Evolutionary conservation across 2,329 filamentous ascomycete species (phyloP).

Genomic region (Pyrenochaeta sp.): DNA sequence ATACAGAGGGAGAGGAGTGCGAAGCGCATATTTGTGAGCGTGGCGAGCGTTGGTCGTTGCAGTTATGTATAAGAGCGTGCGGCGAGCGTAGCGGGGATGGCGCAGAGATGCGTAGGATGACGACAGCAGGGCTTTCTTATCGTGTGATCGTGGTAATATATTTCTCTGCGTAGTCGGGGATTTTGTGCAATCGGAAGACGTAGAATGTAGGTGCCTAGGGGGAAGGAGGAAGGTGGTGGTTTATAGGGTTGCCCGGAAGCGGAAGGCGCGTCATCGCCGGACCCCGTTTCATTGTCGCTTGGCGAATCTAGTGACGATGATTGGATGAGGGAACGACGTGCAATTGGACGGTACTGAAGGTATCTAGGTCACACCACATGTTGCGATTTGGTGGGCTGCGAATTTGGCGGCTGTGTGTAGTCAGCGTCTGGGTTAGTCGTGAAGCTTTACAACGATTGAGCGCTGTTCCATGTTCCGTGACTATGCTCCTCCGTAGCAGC

Average conservation of each 20-base stretch:
- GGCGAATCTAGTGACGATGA: background rate
- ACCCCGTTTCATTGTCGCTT: background rate
- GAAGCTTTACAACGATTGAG: too few species aligned
- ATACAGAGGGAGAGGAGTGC: conserved; percentile 65
- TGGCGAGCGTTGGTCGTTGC: background rate
- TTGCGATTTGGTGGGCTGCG: too few species aligned
- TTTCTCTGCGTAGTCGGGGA: background rate
- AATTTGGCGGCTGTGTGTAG: too few species aligned
- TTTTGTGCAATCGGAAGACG: background rate
- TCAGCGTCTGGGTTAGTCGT: too few species aligned
- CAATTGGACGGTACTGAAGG: background rate
- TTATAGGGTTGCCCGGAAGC: conserved; percentile 8
- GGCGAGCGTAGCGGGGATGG: background rate
- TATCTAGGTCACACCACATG: too few species aligned
- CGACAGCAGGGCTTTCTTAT: background rate
- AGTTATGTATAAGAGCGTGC: background rate
- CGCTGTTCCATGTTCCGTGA: too few species aligned
- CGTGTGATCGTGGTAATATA: background rate
- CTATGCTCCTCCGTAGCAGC: too few species aligned
- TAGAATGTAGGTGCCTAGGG: conserved; percentile 15
- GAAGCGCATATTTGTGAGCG: conserved; percentile 68
- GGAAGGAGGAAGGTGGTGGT: conserved; percentile 4
- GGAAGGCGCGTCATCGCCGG: conserved; percentile 20
- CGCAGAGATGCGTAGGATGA: background rate
- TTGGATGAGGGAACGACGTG: background rate